Evolutionary conservation across 805 yeast species (phyloP).

Genomic region (Komagataella mondaviorum): DNA sequence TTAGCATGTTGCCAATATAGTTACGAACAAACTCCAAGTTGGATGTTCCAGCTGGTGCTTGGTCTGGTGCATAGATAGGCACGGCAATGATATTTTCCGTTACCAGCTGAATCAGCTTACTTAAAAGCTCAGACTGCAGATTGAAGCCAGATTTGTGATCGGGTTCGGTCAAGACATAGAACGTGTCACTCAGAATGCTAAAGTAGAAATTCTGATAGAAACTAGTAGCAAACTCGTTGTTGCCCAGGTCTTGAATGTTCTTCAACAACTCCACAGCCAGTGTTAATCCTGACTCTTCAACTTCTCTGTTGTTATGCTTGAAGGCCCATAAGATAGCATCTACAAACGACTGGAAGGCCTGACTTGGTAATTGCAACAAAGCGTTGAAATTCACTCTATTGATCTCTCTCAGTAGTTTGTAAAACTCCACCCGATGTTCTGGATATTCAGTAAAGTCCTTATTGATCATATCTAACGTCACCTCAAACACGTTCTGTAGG

Average conservation of each 20-base stretch:
- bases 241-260: constrained; percentile 71
- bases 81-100: constrained; percentile 60
- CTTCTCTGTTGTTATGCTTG: constrained; percentile 94
- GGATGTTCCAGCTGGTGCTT: constrained; percentile 76
- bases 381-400: constrained; percentile 79
- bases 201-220: constrained; percentile 84
- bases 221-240: constrained; percentile 61
- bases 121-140: constrained; percentile 72
- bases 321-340: constrained; percentile 97
- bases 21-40: constrained; percentile 70
- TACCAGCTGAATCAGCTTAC: constrained; percentile 73
- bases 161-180: constrained; percentile 86
- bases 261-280: constrained; percentile 72
- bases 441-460: constrained; percentile 95
- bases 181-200: constrained; percentile 83
- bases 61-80: constrained; percentile 69
- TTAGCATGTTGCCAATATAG: constrained; percentile 68
- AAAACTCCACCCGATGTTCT: constrained; percentile 94
- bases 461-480: constrained; percentile 90
- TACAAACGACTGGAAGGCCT: constrained; percentile 79
- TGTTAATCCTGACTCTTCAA: constrained; percentile 82
- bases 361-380: constrained; percentile 76
- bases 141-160: constrained; percentile 97
- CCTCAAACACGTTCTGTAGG: constrained; percentile 83
- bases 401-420: constrained; percentile 78